Percentiles rank a stretch among this genome's conserved stretches.
Conservation (phyloP, 2,329 filamentous ascomycete species). For the Intubia oerlemansii region DNA sequence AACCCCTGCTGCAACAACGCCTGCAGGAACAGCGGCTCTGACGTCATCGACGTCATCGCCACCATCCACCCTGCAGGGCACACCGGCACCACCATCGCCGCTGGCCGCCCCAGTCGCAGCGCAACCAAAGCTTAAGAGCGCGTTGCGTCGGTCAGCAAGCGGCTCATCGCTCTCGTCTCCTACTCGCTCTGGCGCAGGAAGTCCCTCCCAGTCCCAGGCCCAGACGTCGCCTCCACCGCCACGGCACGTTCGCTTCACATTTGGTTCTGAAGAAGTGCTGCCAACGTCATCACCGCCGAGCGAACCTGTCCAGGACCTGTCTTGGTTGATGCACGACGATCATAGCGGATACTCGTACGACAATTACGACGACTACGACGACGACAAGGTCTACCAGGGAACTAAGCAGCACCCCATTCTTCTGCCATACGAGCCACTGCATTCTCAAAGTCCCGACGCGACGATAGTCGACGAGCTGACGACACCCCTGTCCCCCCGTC, state of each 20-base stretch:
- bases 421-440: too few relatives aligned
- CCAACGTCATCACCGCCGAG: constrained; percentile 31
- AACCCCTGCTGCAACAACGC: neutral
- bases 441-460: too few relatives aligned
- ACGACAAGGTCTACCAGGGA: neutral
- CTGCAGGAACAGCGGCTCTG: neutral
- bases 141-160: constrained; percentile 33
- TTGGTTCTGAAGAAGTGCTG: constrained; percentile 36
- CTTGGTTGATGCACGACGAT: constrained; percentile 6
- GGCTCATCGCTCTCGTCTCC: constrained; percentile 13
- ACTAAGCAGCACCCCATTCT: too few relatives aligned
- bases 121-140: constrained; percentile 29
- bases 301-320: constrained; percentile 3
- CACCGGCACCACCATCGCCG: constrained; percentile 5
- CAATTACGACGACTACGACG: neutral
- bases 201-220: too few relatives aligned
- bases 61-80: neutral
- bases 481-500: too few relatives aligned
- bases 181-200: neutral
- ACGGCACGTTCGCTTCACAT: constrained; percentile 39
- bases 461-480: too few relatives aligned
- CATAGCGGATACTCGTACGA: too few relatives aligned
- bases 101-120: constrained; percentile 1
- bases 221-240: too few relatives aligned
- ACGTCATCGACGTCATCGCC: constrained; percentile 5